These are phyloP conservation scores for Aspergillus bombycis DNA, from an alignment of 2,329 filamentous ascomycete genomes.

Conservation along the genomic window DNA sequence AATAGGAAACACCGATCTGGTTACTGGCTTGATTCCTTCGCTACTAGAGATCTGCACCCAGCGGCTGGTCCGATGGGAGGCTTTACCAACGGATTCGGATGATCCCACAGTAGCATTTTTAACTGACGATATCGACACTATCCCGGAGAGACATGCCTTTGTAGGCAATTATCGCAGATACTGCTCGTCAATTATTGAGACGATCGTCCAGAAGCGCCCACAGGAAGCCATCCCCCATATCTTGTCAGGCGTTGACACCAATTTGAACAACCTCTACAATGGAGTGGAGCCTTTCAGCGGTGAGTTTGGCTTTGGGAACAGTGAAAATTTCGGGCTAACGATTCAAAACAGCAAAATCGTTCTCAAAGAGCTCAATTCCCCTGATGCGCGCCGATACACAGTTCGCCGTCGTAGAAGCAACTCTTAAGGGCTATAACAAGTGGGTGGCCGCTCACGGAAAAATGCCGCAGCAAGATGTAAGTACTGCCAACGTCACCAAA, in stretches of 20 bases:
- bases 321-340: not conserved
- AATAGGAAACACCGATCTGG: conserved; percentile 62
- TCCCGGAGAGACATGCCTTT: conserved; percentile 92
- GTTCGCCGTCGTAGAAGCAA: conserved; percentile 85
- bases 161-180: conserved; percentile 94
- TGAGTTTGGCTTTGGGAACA: conserved; percentile 39
- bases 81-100: conserved; percentile 76
- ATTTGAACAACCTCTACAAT: conserved; percentile 75
- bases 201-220: conserved; percentile 78
- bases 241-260: conserved; percentile 73
- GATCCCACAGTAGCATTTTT: conserved; percentile 81
- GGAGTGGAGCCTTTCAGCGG: conserved; percentile 68
- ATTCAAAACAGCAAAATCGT: conserved; percentile 34
- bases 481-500: conserved; percentile 13
- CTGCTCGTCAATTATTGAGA: conserved; percentile 83
- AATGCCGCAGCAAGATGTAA: conserved; percentile 54
- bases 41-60: conserved; percentile 82
- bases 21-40: conserved; percentile 68
- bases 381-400: conserved; percentile 80
- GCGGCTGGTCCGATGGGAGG: conserved; percentile 85
- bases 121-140: conserved; percentile 90
- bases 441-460: conserved; percentile 65
- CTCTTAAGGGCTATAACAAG: conserved; percentile 84
- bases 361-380: conserved; percentile 45
- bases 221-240: conserved; percentile 87